Evolutionary conservation across 2,329 filamentous ascomycete genomes (phyloP), one percentile per base, ranked within the genome.

Genomic region (Xylaria sp.): DNA sequence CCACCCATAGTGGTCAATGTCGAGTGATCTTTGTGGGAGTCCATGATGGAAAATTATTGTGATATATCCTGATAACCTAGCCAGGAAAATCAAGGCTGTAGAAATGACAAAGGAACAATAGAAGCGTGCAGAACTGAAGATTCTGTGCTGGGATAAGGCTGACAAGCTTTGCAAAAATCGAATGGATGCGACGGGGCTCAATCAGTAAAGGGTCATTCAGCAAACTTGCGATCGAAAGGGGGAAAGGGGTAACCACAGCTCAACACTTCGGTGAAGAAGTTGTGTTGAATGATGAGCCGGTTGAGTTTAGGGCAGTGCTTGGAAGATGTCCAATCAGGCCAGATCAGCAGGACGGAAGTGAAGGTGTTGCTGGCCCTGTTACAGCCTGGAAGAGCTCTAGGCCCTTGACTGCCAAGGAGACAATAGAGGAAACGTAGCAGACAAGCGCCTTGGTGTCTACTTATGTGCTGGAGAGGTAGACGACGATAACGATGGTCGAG

Each of bases 1-100:
- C 79, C 79, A 68, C 76, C 77, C 70, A 78, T 73, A 61, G 79
- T 80, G 72, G 74, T 77, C 50, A 72, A 56, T 54, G 71, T 69
- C 29, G 73, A 77, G 62, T 72, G 69, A 61, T 68, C 71, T 31
- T 72, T 72, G 39, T 67, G 68, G 25, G 61, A 61, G 58, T 77
- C 74, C 75, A 77, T 77, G 69, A 50, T 74, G 59, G 56, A 50
- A 15, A 42, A 49, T 39, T 56, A 27, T 61, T 53, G 36, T 50
- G 25, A 20, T 62, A 25, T 60, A 49, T 45, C 17, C 6, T 25
- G 36, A 39, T 57, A 22, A 36, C 27, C 13, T 33, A 47, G 17
- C 10, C 33, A 5, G 11, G 29, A 20, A 36, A 13, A 27, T 51
- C 29, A 36, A 6, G 36, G 54, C n/a, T 51, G 39, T 36, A 57